Conservation (phyloP, 768 basidiomycete species). For the Grammothele lineata region DNA sequence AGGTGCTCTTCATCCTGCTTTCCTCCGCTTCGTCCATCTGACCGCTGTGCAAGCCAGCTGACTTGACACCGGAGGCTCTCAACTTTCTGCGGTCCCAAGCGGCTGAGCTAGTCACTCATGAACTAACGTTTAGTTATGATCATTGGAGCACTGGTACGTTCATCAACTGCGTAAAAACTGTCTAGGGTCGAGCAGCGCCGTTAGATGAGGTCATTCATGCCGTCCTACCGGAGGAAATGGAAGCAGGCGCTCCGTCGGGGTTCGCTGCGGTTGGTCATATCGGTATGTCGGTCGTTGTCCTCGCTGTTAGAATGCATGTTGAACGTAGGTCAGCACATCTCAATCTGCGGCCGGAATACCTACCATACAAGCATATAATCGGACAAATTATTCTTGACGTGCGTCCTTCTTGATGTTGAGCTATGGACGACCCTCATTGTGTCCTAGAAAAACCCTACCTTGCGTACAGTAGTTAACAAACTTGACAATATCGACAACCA, state of each 20-base stretch:
- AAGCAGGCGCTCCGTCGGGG: conserved; percentile 77
- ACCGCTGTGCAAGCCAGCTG: conserved; percentile 52
- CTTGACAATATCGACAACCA: conserved; percentile 77
- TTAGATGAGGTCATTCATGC: conserved; percentile 82
- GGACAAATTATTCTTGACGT: conserved; percentile 92
- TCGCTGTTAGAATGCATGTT: conserved; percentile 5
- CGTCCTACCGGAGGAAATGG: conserved; percentile 74
- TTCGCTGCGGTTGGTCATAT: conserved; percentile 91
- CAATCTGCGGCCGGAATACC: conserved; percentile 85
- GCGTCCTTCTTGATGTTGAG: conserved; percentile 24
- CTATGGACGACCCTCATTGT: not conserved
- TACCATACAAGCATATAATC: conserved; percentile 88
- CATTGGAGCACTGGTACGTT: conserved; percentile 82
- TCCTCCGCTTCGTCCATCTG: conserved; percentile 9
- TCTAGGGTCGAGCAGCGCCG: not conserved
- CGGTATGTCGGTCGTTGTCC: conserved; percentile 45
- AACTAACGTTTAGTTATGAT: conserved; percentile 69
- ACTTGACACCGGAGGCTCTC: conserved; percentile 53
- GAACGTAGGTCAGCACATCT: conserved; percentile 64
- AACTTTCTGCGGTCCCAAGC: conserved; percentile 54
- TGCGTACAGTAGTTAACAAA: conserved; percentile 95
- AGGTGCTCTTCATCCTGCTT: conserved; percentile 36
- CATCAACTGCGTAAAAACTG: not conserved
- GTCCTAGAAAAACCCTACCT: conserved; percentile 74
- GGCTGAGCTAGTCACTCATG: conserved; percentile 53